These are phyloP conservation scores for Diaporthe batatas DNA, from an alignment of 2,329 filamentous ascomycete species.

Conservation along the genomic window DNA sequence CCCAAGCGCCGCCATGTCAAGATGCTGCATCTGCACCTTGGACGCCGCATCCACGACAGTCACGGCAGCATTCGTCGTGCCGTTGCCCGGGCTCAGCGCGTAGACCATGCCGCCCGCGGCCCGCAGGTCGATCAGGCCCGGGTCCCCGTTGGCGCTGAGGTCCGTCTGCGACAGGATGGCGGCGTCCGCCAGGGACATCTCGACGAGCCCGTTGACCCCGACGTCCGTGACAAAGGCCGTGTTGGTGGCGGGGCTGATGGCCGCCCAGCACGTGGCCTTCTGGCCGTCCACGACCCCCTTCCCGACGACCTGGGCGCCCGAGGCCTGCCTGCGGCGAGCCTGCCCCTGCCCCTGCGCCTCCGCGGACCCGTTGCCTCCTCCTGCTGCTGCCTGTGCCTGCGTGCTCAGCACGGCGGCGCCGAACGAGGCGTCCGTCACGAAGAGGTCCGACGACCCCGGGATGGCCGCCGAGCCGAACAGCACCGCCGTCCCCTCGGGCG, in stretches of 20 bases:
- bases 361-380: no score
- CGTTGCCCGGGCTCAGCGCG: conserved; percentile 67
- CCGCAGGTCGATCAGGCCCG: conserved; percentile 68
- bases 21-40: conserved; percentile 51
- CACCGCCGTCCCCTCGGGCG: conserved; percentile 66
- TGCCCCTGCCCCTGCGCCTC: no score
- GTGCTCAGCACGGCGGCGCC: conserved; percentile 65
- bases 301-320: conserved; percentile 55
- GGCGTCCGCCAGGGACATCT: conserved; percentile 66
- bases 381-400: not conserved
- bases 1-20: conserved; percentile 47
- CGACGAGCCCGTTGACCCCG: conserved; percentile 64
- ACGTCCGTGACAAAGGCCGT: conserved; percentile 72
- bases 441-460: conserved; percentile 59
- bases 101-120: conserved; percentile 69
- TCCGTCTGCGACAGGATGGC: conserved; percentile 59
- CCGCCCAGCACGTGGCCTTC: conserved; percentile 69
- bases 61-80: conserved; percentile 53
- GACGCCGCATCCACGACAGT: conserved; percentile 53
- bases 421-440: conserved; percentile 71
- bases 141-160: conserved; percentile 59
- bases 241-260: conserved; percentile 61
- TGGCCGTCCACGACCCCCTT: conserved; percentile 63
- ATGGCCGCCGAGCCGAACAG: conserved; percentile 66
- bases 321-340: not conserved